Evolutionary conservation across 2,329 filamentous ascomycete species (phyloP).

Genomic region (Penicillium fuscoglaucum): DNA sequence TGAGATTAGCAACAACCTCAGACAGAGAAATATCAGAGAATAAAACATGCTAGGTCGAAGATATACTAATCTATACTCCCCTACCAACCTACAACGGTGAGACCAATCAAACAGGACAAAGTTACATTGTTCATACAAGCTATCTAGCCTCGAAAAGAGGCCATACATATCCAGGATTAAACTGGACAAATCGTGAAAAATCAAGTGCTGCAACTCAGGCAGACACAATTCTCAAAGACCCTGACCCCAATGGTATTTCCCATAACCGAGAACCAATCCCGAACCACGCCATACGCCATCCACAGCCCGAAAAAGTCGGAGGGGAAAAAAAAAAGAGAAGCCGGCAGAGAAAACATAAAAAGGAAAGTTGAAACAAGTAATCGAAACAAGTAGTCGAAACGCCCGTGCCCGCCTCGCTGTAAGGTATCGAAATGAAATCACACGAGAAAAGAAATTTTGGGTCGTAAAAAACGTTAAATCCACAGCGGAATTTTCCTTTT

Average conservation of each 20-base stretch:
- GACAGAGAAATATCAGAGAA: background rate
- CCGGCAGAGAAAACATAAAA: conserved; percentile 14
- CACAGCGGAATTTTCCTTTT: conserved; percentile 13
- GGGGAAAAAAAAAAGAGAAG: background rate
- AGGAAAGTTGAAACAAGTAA: conserved; percentile 14
- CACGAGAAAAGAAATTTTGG: conserved; percentile 26
- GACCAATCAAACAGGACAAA: conserved; percentile 5
- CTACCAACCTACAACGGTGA: background rate
- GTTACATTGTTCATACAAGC: conserved; percentile 27
- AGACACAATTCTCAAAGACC: conserved; percentile 15
- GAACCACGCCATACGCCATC: conserved; percentile 28
- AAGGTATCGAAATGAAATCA: conserved; percentile 20
- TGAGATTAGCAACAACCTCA: background rate
- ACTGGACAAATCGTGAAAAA: conserved; percentile 23
- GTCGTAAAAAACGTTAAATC: conserved; percentile 28
- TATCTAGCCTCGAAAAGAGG: conserved; percentile 10
- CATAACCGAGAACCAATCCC: conserved; percentile 17
- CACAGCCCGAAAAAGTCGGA: conserved; percentile 7
- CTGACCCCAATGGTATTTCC: conserved; percentile 24
- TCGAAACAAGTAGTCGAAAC: conserved; percentile 20
- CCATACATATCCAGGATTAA: conserved; percentile 22
- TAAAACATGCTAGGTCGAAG: background rate
- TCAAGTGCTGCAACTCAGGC: conserved; percentile 14
- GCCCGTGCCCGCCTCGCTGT: conserved; percentile 18
- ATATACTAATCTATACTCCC: background rate